A percentile compares a stretch with the other conserved stretches of the same genome.
phyloP scores from a whole-genome alignment of 805 yeast species.

The Jamesozyma spencerorum region DNA sequence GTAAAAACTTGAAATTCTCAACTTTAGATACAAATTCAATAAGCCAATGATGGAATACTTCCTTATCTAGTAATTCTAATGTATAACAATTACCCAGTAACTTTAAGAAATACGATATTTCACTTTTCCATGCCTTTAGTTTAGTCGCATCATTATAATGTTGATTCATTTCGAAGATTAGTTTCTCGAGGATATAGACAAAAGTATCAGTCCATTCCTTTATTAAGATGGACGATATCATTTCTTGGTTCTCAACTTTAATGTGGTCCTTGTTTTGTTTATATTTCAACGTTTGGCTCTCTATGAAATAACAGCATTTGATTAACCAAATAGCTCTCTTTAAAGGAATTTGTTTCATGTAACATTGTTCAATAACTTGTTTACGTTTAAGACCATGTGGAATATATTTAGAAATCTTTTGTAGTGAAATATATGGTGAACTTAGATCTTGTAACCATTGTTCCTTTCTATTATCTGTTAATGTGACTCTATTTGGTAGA shows the following conservation, averaged over 20 bases:
- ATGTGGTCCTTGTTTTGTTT: neutral
- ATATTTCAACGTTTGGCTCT: constrained; percentile 29
- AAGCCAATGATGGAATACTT: constrained; percentile 54
- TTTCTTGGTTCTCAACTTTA: neutral
- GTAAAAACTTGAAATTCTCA: constrained; percentile 34
- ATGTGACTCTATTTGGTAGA: constrained; percentile 53
- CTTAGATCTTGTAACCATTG: constrained; percentile 80
- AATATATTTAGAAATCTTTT: constrained; percentile 61
- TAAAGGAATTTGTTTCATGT: constrained; percentile 58
- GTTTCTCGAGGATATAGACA: constrained; percentile 38
- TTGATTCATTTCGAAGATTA: constrained; percentile 28
- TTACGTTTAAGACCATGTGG: constrained; percentile 86
- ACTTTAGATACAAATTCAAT: constrained; percentile 41
- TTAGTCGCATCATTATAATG: constrained; percentile 23
- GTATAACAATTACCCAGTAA: constrained; percentile 57
- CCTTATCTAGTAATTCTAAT: constrained; percentile 57
- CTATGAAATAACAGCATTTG: constrained; percentile 77
- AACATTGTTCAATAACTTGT: constrained; percentile 63
- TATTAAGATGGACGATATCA: constrained; percentile 44
- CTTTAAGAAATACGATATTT: constrained; percentile 50
- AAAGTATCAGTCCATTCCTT: constrained; percentile 89
- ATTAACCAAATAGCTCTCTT: constrained; percentile 87
- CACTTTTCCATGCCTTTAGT: constrained; percentile 34
- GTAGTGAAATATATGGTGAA: constrained; percentile 53
- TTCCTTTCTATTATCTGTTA: constrained; percentile 79